Base-by-base conservation (phyloP, 2,329 filamentous ascomycete species). In the Cadophora luteo-olivacea region DNA sequence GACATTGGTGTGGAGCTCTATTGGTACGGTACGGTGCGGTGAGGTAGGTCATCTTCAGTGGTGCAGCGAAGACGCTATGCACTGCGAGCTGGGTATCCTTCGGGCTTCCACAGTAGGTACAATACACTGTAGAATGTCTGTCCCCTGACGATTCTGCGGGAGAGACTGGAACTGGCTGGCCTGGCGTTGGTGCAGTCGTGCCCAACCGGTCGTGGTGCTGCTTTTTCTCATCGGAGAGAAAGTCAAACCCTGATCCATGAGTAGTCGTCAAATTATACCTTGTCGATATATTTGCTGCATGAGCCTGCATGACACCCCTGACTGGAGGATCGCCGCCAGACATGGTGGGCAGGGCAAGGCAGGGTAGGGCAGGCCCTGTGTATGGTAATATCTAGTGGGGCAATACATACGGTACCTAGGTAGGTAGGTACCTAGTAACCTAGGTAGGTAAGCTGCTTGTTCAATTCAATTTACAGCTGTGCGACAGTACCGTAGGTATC, bases 241-340 rank as follows among this genome's bases (percentile, higher is more conserved):
- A 32, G 24, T 70, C 66, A 66, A 68, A 52, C 68, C 68, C 68
- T 70, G 70, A 65, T 72, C 70, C 70, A 70, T 70, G 70, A 63
- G 67, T 58, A 62, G 67, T 69, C 57, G 69, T 69, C 64, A 51
- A 55, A 62, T 33, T 55, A 68, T 64, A 65, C 64, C 54, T 48
- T 58, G 58, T 45, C n/a, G 41, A 32, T 45, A 29, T 49, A 65
- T 65, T 54, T 54, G 49, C 52, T 69, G 67, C 67, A 66, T 61
- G 54, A 64, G 41, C 36, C 52, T 69, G 67, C 67, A 66, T 61
- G 45, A 64, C n/a, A 68, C 48, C 63, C 55, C 60, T 61, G 51
- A 29, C 49, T 66, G 58, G 51, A 68, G 60, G 67, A 68, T 68
- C 67, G 52, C 24, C 67, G 33, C 16, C 41, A 16, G 41, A 19